Evolutionary conservation across 371 early-diverging fungal species (phyloP).

Genomic region (Mycotypha africana): DNA sequence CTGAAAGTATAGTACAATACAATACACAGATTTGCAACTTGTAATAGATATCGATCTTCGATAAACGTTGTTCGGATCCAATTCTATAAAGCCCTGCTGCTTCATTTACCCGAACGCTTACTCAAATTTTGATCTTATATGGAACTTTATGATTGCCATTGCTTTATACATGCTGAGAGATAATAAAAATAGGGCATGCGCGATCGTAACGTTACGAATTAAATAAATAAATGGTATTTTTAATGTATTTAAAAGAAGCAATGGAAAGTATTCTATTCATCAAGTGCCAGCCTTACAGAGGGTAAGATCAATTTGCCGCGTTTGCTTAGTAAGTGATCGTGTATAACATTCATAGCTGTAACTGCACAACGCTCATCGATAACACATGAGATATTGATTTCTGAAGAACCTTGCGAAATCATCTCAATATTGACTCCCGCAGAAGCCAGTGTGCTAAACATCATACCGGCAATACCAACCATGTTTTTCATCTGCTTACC

Average conservation of each 20-base stretch:
- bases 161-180: too few species aligned
- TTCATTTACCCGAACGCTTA: too few species aligned
- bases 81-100: too few species aligned
- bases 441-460: slow-evolving; percentile 90
- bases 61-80: too few species aligned
- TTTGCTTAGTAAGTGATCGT: slow-evolving; percentile 58
- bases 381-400: slow-evolving; percentile 97
- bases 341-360: slow-evolving; percentile 83
- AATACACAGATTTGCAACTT: too few species aligned
- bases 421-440: slow-evolving; percentile 95
- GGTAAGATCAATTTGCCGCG: slow-evolving; percentile 20
- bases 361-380: slow-evolving; percentile 70
- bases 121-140: too few species aligned
- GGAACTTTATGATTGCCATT: not conserved
- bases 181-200: too few species aligned
- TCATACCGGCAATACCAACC: slow-evolving; percentile 91
- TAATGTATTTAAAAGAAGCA: too few species aligned
- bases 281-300: slow-evolving; percentile 15
- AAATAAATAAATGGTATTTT: too few species aligned
- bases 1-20: too few species aligned
- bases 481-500: slow-evolving; percentile 94
- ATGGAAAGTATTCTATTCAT: slow-evolving; percentile 4
- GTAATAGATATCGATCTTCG: too few species aligned
- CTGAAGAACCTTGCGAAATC: slow-evolving; percentile 96
- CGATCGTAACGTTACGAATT: too few species aligned